Base-by-base conservation (phyloP, 805 yeast genomes). In the Tetrapisispora phaffii region DNA sequence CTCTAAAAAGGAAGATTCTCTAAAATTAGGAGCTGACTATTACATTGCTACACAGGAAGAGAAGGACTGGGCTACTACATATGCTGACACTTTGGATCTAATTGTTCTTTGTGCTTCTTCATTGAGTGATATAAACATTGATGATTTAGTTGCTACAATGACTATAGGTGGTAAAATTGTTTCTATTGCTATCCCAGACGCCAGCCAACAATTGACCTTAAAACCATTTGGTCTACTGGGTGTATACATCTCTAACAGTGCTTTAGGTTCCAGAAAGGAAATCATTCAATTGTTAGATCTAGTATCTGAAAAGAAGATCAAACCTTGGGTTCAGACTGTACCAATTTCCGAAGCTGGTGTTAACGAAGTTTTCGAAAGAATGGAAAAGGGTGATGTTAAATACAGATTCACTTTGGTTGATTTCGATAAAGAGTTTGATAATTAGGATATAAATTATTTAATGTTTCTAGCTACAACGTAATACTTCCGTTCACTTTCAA, bases 31-130 rank as follows among this genome's bases (percentile, higher is more conserved):
- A 45, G 80, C 80, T 24, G 72, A 72, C 47, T 68, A 65, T 13
- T 76, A 68, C 55, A 55, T 78, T 52, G 80, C 85, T 31, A 78
- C 83, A 7, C 63, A 60, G 31, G 80, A 74, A 51, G 58, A 71
- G 54, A 47, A 61, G 55, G 59, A 68, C 42, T 76, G 79, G 76
- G 51, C 52, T 9, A 45, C 35, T 5, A 53, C 59, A 33, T 53
- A 60, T 33, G 50, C 45, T 10, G 69, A 66, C 49, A 52, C 56
- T 6, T 66, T 75, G 39, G 79, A 77, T 58, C 55, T 75, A 22
- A 58, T 76, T 35, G 65, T 77, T 34, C 68, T 71, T 52, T 73
- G 79, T 62, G 79, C 77, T 32, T 58, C 70, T 20, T 66, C 73
- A 12, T 60, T 70, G 5, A 52, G 64, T 12, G 72, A 56, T 31